Evolutionary conservation across 805 yeast genomes (phyloP).

Genomic region (Spathaspora passalidarum): DNA sequence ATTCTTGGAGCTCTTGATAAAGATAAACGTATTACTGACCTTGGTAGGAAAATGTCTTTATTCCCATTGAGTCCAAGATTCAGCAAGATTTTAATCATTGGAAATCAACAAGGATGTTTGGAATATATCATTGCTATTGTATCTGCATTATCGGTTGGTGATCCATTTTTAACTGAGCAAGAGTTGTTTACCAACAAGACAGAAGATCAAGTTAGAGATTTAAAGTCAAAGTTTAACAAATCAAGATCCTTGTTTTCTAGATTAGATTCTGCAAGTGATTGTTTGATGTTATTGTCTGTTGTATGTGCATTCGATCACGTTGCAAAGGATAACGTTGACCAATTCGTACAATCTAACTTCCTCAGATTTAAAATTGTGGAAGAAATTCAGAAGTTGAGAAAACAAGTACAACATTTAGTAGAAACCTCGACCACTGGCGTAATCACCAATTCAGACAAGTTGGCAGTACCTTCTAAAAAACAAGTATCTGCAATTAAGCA

Average conservation of each 20-base stretch:
- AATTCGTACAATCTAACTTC: conserved; percentile 60
- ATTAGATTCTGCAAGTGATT: conserved; percentile 75
- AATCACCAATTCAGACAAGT: conserved; percentile 43
- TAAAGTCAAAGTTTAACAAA: conserved; percentile 52
- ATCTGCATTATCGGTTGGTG: conserved; percentile 90
- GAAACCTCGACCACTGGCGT: conserved; percentile 49
- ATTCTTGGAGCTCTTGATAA: conserved; percentile 75
- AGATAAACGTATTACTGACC: conserved; percentile 58
- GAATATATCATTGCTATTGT: conserved; percentile 90
- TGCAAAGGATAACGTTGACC: conserved; percentile 38
- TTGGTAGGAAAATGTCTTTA: conserved; percentile 82
- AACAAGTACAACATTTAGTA: conserved; percentile 75
- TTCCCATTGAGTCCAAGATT: conserved; percentile 95
- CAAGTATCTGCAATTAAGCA: conserved; percentile 84
- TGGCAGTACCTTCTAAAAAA: conserved; percentile 62
- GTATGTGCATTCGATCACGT: conserved; percentile 86
- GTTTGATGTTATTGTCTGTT: conserved; percentile 69
- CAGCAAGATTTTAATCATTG: conserved; percentile 83
- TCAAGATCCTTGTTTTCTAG: conserved; percentile 60
- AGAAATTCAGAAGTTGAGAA: conserved; percentile 77
- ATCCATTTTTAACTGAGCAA: conserved; percentile 74
- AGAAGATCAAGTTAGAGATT: conserved; percentile 30
- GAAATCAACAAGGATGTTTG: conserved; percentile 81
- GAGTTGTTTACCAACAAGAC: conserved; percentile 59
- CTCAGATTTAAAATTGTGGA: conserved; percentile 79